These are phyloP conservation scores for Macrophomina pseudophaseolina DNA, from an alignment of 2,329 filamentous ascomycete genomes.

Conservation along the genomic window DNA sequence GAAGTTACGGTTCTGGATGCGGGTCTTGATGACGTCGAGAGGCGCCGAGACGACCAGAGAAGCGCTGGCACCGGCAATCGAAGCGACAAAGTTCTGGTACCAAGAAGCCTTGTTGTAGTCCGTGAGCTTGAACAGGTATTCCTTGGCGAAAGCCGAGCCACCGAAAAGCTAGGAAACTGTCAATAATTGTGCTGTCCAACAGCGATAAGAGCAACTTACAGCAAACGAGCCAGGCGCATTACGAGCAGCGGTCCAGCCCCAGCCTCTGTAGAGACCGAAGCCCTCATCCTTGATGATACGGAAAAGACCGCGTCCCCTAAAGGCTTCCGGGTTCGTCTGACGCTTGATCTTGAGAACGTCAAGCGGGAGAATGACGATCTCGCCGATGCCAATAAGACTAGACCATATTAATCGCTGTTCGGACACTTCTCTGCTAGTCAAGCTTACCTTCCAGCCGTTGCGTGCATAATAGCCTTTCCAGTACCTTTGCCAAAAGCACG, in stretches of 20 bases:
- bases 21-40: constrained; percentile 96
- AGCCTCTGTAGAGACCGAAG: constrained; percentile 92
- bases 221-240: constrained; percentile 98
- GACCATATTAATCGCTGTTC: neutral
- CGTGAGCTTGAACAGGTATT: constrained; percentile 85
- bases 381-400: constrained; percentile 93
- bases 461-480: constrained; percentile 97
- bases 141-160: constrained; percentile 95
- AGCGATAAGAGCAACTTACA: constrained; percentile 57
- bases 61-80: constrained; percentile 90
- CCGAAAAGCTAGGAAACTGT: constrained; percentile 75
- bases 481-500: constrained; percentile 92
- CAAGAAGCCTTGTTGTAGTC: constrained; percentile 97
- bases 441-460: constrained; percentile 82
- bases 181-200: neutral
- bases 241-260: constrained; percentile 95
- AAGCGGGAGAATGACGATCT: constrained; percentile 91
- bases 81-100: constrained; percentile 97
- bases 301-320: constrained; percentile 89
- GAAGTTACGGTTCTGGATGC: constrained; percentile 98
- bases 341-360: constrained; percentile 99
- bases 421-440: neutral
- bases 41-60: constrained; percentile 97
- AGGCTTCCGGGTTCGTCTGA: constrained; percentile 98
- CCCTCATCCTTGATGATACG: constrained; percentile 92